Evolutionary conservation across 2,329 filamentous ascomycete genomes (phyloP).

Genomic region (Rachicladosporium sp.): DNA sequence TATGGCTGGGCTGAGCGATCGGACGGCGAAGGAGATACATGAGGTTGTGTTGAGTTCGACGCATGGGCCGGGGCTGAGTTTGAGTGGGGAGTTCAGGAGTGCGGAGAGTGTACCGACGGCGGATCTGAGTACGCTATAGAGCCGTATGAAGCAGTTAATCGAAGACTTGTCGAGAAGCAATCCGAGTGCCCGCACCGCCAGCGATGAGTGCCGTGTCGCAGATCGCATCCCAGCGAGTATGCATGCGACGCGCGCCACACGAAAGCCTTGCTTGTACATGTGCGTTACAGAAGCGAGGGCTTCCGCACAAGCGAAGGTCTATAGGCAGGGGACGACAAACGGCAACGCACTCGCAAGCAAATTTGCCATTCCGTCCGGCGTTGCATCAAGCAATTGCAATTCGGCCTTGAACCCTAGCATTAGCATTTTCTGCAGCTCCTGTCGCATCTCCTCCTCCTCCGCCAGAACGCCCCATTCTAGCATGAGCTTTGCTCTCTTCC

Average conservation of each 20-base stretch:
- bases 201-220: too few relatives aligned
- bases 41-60: constrained; percentile 76
- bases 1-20: constrained; percentile 51
- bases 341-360: constrained; percentile 9
- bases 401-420: constrained; percentile 65
- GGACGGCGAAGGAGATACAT: constrained; percentile 59
- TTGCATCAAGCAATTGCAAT: constrained; percentile 43
- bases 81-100: constrained; percentile 67
- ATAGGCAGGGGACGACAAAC: too few relatives aligned
- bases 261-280: too few relatives aligned
- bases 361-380: constrained; percentile 13
- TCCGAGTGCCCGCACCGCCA: too few relatives aligned
- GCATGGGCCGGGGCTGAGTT: constrained; percentile 70
- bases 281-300: too few relatives aligned
- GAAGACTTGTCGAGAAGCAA: too few relatives aligned
- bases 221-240: too few relatives aligned
- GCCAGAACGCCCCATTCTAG: constrained; percentile 23
- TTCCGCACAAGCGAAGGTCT: too few relatives aligned
- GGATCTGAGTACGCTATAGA: constrained; percentile 17
- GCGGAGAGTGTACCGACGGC: constrained; percentile 39
- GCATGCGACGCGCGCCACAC: too few relatives aligned
- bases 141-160: too few relatives aligned
- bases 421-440: constrained; percentile 60
- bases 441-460: constrained; percentile 26
- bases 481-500: constrained; percentile 44